Evolutionary conservation across 768 basidiomycete species (phyloP).

Genomic region (Lactarius sanguifluus): DNA sequence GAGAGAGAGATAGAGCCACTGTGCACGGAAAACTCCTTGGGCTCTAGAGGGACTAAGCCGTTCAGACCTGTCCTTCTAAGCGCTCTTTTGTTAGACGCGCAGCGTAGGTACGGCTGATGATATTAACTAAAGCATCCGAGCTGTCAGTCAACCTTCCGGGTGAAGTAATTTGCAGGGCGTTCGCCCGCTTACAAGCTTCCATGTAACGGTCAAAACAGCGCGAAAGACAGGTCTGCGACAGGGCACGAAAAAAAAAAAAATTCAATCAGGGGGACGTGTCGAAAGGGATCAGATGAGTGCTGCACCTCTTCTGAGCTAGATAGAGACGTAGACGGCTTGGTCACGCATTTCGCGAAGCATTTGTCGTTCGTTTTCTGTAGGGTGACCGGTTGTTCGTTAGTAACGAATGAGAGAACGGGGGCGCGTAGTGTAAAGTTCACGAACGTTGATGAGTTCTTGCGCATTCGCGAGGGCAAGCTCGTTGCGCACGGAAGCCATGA

Average conservation of each 20-base stretch:
- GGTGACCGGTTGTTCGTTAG: too few species aligned
- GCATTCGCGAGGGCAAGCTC: slow-evolving; percentile 75
- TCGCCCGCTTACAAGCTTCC: slow-evolving; percentile 75
- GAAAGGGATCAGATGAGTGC: background rate
- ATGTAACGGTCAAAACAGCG: slow-evolving; percentile 80
- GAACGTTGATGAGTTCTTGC: slow-evolving; percentile 78
- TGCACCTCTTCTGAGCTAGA: slow-evolving; percentile 71
- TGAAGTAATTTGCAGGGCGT: background rate
- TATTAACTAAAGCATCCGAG: slow-evolving; percentile 55
- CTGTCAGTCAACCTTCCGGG: slow-evolving; percentile 3
- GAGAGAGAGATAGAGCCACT: background rate
- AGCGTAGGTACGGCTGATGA: slow-evolving; percentile 70
- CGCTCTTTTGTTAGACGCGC: slow-evolving; percentile 57
- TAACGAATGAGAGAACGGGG: too few species aligned
- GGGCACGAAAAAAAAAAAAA: background rate
- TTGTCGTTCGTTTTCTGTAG: slow-evolving; percentile 73
- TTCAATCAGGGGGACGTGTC: background rate
- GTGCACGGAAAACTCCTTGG: background rate
- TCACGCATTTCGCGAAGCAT: slow-evolving; percentile 74
- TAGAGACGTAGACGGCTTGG: slow-evolving; percentile 69
- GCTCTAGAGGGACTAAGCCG: background rate
- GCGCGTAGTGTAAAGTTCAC: slow-evolving; percentile 26
- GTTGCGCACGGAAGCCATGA: slow-evolving; percentile 63
- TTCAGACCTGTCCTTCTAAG: slow-evolving; percentile 24
- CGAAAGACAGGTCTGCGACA: slow-evolving; percentile 63